Evolutionary conservation across 805 yeast genomes (phyloP), one percentile per base, ranked within the genome.

Genomic region (Yueomyces sp.): DNA sequence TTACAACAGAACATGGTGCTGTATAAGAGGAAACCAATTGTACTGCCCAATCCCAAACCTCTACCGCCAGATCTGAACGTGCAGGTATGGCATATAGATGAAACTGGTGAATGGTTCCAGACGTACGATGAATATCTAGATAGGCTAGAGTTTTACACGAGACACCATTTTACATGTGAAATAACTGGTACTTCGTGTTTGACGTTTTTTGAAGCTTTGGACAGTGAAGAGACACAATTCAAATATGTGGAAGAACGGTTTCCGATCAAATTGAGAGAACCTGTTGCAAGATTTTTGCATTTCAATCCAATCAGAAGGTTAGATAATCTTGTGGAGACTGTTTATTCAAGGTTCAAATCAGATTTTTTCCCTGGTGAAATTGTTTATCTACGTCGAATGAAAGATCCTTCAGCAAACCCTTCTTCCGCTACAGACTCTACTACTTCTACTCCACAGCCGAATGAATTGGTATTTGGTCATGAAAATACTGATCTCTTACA

Each of bases 291-390:
- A 51, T 78, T 73, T 50, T 71, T 90, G 11, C 95, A 88, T 57
- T 87, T 86, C 58, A 82, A 86, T 51, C 72, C 81, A 9, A 78
- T 77, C 11, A 78, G 94, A 34, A 72, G 97, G 51, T 72, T 92
- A 42, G 97, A 90, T 60, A 77, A 76, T 47, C 69, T 92, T 36
- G 95, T 88, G 3, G 98, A 92, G 62, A 81, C 80, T 47, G 87
- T 90, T 26, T 90, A 87, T 57, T 65, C 72, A 47, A 70, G 70
- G 42, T 85, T 90, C 66, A 83, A 82, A 49, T 74, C 72, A 49
- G 94, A 87, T 54, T 92, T 78, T 56, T 92, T 82, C 57, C 96
- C 96, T 0, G 96, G 96, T 7, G 98, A 92, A 60, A 69, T 70
- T 19, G 92, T 87, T 4, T 73, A 71, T 49, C 75, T 87, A 38